Percentiles rank a stretch among this genome's conserved stretches.
Conservation (phyloP, 805 yeast species). For the Candida argentea region DNA sequence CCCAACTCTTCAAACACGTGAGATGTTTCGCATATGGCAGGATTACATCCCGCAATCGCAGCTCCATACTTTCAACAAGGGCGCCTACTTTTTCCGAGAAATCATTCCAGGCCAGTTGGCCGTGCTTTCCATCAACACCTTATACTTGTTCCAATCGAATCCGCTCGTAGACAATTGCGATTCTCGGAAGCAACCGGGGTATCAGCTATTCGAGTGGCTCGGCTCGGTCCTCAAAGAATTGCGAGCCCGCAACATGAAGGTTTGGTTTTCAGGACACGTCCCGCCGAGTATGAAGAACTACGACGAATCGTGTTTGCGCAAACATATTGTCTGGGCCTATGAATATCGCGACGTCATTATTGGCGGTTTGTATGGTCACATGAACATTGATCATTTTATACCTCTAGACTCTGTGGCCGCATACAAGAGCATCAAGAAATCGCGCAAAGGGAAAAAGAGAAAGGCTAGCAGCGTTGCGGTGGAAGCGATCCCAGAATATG, state of each 20-base stretch:
- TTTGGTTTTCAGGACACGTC: conserved; percentile 83
- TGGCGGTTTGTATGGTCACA: conserved; percentile 81
- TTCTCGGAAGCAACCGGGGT: conserved; percentile 66
- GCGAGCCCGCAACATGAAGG: conserved; percentile 66
- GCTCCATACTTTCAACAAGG: conserved; percentile 61
- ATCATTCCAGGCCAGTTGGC: conserved; percentile 76
- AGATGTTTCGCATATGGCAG: conserved; percentile 64
- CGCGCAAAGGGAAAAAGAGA: conserved; percentile 7
- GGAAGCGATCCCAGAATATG: conserved; percentile 3
- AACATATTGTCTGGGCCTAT: conserved; percentile 70
- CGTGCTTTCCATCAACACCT: conserved; percentile 66
- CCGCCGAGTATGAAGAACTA: conserved; percentile 77
- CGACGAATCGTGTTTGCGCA: conserved; percentile 63
- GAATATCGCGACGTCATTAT: conserved; percentile 77
- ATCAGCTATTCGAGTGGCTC: conserved; percentile 65
- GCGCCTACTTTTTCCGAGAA: conserved; percentile 66
- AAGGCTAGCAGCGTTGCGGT: conserved; percentile 2
- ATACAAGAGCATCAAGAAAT: conserved; percentile 36
- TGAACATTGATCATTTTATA: conserved; percentile 81
- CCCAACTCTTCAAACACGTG: conserved; percentile 81
- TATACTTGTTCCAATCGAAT: conserved; percentile 64
- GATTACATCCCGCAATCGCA: conserved; percentile 69
- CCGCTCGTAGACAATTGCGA: conserved; percentile 81
- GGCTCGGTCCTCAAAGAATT: conserved; percentile 66
- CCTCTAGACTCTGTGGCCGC: conserved; percentile 67